Evolutionary conservation across 352 stramenopile species (phyloP), one percentile per base, ranked within the genome.

Genomic region (Globisporangium yorkense): DNA sequence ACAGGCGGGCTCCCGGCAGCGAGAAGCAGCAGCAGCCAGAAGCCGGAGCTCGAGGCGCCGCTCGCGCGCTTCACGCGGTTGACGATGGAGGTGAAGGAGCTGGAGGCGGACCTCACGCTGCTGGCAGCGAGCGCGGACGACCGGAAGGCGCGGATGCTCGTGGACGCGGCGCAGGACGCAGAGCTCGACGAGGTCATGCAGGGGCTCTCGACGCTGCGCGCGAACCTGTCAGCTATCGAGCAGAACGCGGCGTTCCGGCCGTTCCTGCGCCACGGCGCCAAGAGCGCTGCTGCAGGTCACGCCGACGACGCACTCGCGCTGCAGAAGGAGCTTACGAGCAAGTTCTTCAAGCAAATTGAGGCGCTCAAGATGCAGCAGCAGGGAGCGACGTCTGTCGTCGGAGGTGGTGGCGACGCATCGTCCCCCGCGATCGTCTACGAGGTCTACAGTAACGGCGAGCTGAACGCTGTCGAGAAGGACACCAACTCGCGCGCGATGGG

Each of bases 391-490:
- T 8, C 48, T 13, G 18, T 15, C 33, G 29, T 39, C n/a, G 61
- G 53, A 6, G 60, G 66, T 13, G 20, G 8, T n/a, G 43, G 20
- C 2, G n/a, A 24, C 16, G 16, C 16, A 7, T 6, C 4, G 2
- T 12, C 43, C 1, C n/a, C 41, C 37, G 70, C 77, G 5, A 86
- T 91, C 52, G 74, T 89, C 53, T 91, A 91, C 65, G 81, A 91
- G 63, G 87, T 91, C 50, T 91, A 79, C 72, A 89, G 75, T 65
- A 89, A 82, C 44, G 78, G 78, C 16, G 81, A 91, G 67, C 61
- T 88, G 33, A 81, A 88, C 59, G 74, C 75, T 8, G 70, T 87
- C 13, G 81, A 89, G 44, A 67, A 68, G n/a, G 79, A 88, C 49
- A 76, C 77, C 35, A 87, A 86, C 61, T 70, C 73, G 51, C 78